These are phyloP conservation scores for Aspergillus oerlinghausenensis DNA, from an alignment of 2,329 filamentous ascomycete genomes.

Conservation along the genomic window DNA sequence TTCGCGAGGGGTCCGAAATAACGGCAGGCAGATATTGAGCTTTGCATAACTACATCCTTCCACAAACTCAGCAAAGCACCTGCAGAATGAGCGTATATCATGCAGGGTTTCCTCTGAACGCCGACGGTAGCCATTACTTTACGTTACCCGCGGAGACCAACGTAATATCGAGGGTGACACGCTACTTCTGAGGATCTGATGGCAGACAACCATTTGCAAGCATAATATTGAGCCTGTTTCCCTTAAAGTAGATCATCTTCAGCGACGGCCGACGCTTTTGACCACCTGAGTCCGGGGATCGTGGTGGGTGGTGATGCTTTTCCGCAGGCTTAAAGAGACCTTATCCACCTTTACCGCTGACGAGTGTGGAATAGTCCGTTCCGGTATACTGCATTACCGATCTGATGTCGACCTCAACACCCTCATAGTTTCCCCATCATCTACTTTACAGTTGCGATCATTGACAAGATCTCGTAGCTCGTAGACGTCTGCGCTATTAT, in stretches of 20 bases:
- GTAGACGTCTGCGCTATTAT: background rate
- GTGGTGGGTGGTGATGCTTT: background rate
- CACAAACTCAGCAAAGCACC: too few relatives aligned
- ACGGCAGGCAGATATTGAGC: background rate
- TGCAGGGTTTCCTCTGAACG: background rate
- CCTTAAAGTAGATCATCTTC: background rate
- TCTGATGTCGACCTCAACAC: background rate
- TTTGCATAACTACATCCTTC: background rate
- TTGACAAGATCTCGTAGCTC: background rate
- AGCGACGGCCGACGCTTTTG: background rate
- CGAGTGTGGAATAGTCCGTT: conserved; percentile 1
- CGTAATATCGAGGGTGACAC: background rate
- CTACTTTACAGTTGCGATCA: background rate
- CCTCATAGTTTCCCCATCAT: background rate
- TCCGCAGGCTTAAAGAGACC: background rate
- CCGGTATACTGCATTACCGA: background rate
- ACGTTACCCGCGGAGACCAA: background rate
- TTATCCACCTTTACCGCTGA: conserved; percentile 9
- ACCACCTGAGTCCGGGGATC: background rate
- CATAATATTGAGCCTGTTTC: background rate
- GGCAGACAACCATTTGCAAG: background rate
- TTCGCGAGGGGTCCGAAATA: background rate
- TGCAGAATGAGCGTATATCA: background rate
- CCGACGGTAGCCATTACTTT: conserved; percentile 7
- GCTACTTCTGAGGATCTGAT: background rate